Evolutionary conservation across 1,284 basidiomycete genomes (phyloP).

Genomic region (Inonotus hispidus): DNA sequence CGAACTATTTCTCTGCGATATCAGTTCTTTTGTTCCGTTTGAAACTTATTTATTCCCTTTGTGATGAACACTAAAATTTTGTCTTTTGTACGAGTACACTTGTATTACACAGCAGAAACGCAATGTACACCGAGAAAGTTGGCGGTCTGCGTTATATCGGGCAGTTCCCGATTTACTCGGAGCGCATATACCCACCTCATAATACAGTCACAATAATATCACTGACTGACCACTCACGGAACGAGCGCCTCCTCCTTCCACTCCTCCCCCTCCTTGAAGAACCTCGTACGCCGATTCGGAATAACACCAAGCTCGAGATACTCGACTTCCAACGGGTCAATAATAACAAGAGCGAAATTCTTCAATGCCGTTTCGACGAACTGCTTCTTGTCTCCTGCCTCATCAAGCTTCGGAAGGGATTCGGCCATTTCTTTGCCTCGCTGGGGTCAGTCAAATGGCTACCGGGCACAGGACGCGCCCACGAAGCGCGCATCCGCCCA

Average conservation of each 20-base stretch:
- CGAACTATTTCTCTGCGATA: background rate
- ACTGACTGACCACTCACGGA: conserved; percentile 37
- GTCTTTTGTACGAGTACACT: background rate
- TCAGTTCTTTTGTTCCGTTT: background rate
- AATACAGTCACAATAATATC: no score
- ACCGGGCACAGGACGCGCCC: conserved; percentile 59
- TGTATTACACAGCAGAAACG: no score
- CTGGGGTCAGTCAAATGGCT: conserved; percentile 40
- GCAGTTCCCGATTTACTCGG: background rate
- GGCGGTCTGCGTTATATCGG: background rate
- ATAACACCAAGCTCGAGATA: conserved; percentile 48
- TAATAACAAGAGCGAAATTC: conserved; percentile 59
- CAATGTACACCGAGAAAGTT: background rate
- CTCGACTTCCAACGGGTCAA: conserved; percentile 62
- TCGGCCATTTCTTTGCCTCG: conserved; percentile 54
- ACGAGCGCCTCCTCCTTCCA: conserved; percentile 55
- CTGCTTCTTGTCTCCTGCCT: conserved; percentile 35
- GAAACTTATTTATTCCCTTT: background rate
- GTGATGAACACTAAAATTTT: background rate
- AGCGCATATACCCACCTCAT: background rate
- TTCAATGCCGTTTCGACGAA: conserved; percentile 45
- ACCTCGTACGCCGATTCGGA: conserved; percentile 53
- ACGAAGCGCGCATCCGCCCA: conserved; percentile 55
- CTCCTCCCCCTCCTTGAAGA: conserved; percentile 32
- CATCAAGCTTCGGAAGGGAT: conserved; percentile 34